Evolutionary conservation across 2,329 filamentous ascomycete species (phyloP), one percentile per base, ranked within the genome.

Genomic region (Albophoma yamanashiensis): DNA sequence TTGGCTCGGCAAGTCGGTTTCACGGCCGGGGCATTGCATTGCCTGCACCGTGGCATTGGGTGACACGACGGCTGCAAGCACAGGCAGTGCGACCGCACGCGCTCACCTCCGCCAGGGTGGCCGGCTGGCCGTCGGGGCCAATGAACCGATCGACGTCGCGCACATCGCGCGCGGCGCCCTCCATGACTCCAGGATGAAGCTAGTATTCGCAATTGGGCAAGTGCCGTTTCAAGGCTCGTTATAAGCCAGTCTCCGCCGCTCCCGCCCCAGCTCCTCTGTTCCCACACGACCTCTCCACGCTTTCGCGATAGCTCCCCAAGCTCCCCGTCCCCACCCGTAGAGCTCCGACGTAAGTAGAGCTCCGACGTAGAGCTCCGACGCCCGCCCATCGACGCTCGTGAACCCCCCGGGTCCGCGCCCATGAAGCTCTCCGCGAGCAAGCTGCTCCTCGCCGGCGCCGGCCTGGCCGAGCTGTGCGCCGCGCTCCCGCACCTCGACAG

Each of bases 401-500:
- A 31, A 31, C 27, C 27, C 27, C 27, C 5, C 27, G 27, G 27
- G 5, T 31, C 27, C 27, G 34, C 56, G 62, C 52, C 52, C 39
- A 69, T 72, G 69, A 71, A 68, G 66, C 63, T 69, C 63, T 59
- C 64, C n/a, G 57, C 63, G 31, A 38, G 60, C 31, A 66, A 64
- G 55, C 58, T 70, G 61, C 69, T 72, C 59, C 64, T 71, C 38
- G 64, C 64, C 38, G 67, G 66, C 57, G 66, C 65, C 56, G 61
- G 60, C 61, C 22, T 65, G 15, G 56, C 59, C 17, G 57, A 62
- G 59, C 62, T 68, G 31, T 62, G 62, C 56, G 43, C 60, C 25
- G 69, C 67, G 20, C 65, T 71, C 39, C 69, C 69, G 43, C 69
- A 71, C 63, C 60, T 78, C 58, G 81, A 84, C 70, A 82, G 80